Evolutionary conservation across 2,329 filamentous ascomycete species (phyloP), one percentile per base, ranked within the genome.

Genomic region (Lasiodiplodia sp.): DNA sequence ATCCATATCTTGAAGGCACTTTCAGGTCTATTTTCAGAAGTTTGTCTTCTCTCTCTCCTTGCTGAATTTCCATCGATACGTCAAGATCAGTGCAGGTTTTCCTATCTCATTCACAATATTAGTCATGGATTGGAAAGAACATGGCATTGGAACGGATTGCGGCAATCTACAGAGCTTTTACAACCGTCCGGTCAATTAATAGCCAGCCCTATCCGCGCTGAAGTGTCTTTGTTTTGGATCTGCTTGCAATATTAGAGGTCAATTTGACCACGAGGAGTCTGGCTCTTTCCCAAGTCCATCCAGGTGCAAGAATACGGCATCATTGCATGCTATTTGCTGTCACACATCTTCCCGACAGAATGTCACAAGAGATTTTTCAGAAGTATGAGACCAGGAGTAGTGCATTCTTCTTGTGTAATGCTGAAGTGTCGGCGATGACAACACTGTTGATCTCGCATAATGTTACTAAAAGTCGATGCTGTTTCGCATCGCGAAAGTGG

Each of bases 1-100:
- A 51, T 62, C 38, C 57, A 62, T 49, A 63, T n/a, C 28, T 52
- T 51, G 25, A 51, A 52, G 60, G 23, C 18, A n/a, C 6, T 47
- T 47, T n/a, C 5, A n/a, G 18, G 18, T 18, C 40, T 18, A 18
- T 16, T 40, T 16, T 23, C n/a, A 7, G 10, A 7, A 18, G 16
- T 23, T 57, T 5, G 8, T 21, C 5, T 44, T 21, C n/a, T 34
- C n/a, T 34, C n/a, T 25, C 38, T 11, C 37, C 28, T 3, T 25
- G n/a, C 38, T n/a, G 10, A n/a, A 21, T 11, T n/a, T 57, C 4
- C 2, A 18, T 44, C 6, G 5, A 44, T 5, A 18, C 16, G 40
- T 44, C 31, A 10, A 34, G 31, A 34, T 34, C 8, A 34, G 31
- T 10, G 31, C 31, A 34, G 31, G 31, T 34, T 28, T 28, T 28